phyloP scores from a whole-genome alignment of 352 stramenopile species.

The Pythium aristosporum region DNA sequence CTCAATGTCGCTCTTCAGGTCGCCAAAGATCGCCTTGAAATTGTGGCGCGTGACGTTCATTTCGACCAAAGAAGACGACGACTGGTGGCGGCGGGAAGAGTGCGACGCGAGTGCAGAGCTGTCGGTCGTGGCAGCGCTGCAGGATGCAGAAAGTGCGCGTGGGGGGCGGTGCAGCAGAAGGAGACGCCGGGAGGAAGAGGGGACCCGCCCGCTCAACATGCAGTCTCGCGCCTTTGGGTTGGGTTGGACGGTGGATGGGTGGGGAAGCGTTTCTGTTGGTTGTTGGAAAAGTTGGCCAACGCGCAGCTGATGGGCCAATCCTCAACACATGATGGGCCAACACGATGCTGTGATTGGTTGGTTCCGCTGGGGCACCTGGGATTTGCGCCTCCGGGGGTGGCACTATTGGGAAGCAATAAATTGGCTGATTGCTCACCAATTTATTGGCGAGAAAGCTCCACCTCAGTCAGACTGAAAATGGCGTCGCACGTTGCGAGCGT shows the following conservation, averaged over 20 bases:
- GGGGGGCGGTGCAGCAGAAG: slow-evolving; percentile 13
- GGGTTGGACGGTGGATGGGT: neutral
- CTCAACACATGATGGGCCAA: neutral
- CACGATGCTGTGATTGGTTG: slow-evolving; percentile 7
- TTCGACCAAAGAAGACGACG: slow-evolving; percentile 15
- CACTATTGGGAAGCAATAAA: slow-evolving; percentile 2
- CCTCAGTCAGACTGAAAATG: slow-evolving; percentile 1
- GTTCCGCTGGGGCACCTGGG: neutral
- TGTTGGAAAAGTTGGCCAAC: slow-evolving; percentile 1
- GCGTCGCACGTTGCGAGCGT: slow-evolving; percentile 36
- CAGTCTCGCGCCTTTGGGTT: neutral
- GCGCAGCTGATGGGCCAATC: neutral
- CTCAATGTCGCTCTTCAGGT: slow-evolving; percentile 61
- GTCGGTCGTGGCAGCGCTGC: neutral
- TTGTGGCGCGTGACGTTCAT: slow-evolving; percentile 88
- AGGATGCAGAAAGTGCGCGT: slow-evolving; percentile 2
- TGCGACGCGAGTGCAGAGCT: neutral
- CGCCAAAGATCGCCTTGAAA: slow-evolving; percentile 56
- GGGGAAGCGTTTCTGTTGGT: slow-evolving; percentile 3
- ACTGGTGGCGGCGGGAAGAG: neutral
- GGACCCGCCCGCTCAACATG: slow-evolving; percentile 17
- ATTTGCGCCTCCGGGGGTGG: neutral
- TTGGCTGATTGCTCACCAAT: slow-evolving; percentile 1
- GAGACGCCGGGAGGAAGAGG: slow-evolving; percentile 15
- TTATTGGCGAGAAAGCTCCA: neutral